Base-by-base conservation (phyloP, 257 asterid species). In the Solanum dulcamara region DNA sequence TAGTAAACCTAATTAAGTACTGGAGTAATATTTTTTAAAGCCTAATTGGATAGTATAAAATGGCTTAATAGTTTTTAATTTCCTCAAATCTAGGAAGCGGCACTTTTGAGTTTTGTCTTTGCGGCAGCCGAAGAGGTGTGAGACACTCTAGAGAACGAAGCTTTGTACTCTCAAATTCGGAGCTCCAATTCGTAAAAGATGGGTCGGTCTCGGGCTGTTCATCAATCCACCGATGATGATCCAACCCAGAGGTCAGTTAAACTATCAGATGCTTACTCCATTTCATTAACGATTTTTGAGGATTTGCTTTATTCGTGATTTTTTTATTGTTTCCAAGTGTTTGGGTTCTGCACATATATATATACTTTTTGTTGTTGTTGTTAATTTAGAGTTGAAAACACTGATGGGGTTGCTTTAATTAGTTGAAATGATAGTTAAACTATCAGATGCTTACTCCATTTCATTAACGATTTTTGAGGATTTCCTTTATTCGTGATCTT, bases 141-240 rank as follows among this genome's bases (percentile, higher is more conserved):
- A n/a, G n/a, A n/a, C n/a, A n/a, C n/a, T n/a, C n/a, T n/a, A n/a
- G n/a, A n/a, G n/a, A n/a, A n/a, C n/a, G n/a, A n/a, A n/a, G n/a
- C n/a, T n/a, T n/a, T n/a, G n/a, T n/a, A n/a, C n/a, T 53, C 20
- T 64, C 48, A 17, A 53, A 30, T 10, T 30, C 64, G 85, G 85
- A 67, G 72, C 81, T 62, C 72, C 32, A n/a, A 10, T 84, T 35
- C 53, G 30, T 22, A 60, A 6, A 44, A 35, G 2, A 90, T 90
- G 93, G 93, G 93, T 59, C 93, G 93, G 26, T 90, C 92, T 75
- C 90, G 93, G 10, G 89, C 89, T 42, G 89, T 86, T 42, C 84
- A 85, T 86, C 90, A 84, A 35, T 55, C 90, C 42, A 67, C 88
- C 71, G 90, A 90, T 74, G 91, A 88, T 60, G 92, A 89, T 86